Percentiles rank a stretch among this genome's conserved stretches.
Conservation (phyloP, 805 yeast species). For the Yarrowia deformans region DNA sequence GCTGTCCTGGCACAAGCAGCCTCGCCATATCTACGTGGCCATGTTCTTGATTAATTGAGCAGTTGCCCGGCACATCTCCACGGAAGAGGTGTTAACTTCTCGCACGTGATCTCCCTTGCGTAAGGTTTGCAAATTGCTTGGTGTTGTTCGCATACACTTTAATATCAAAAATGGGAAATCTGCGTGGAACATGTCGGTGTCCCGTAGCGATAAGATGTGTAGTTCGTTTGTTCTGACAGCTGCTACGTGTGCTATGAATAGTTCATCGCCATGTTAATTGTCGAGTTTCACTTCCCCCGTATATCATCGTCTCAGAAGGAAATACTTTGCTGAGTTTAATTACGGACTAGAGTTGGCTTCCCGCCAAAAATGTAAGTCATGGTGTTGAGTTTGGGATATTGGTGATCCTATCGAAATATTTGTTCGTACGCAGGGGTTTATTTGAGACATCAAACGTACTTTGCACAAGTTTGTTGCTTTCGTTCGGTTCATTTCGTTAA, state of each 20-base stretch:
- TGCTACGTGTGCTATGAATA: too few species aligned
- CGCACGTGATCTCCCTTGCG: not conserved
- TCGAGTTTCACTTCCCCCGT: too few species aligned
- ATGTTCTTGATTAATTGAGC: too few species aligned
- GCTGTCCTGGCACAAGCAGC: not conserved
- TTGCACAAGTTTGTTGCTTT: too few species aligned
- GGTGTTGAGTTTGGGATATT: not conserved
- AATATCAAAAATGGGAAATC: not conserved
- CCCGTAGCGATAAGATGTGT: too few species aligned
- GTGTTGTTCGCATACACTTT: not conserved
- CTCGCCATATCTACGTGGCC: too few species aligned
- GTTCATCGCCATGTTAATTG: too few species aligned
- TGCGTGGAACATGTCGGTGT: not conserved
- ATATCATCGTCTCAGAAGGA: too few species aligned
- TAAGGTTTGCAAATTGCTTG: conserved; percentile 1
- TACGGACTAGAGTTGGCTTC: not conserved
- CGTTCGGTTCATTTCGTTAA: too few species aligned
- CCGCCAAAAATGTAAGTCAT: not conserved
- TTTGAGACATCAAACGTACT: too few species aligned
- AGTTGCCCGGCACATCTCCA: not conserved
- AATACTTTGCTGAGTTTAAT: not conserved
- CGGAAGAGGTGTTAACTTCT: not conserved
- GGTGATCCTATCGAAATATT: not conserved
- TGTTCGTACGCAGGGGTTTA: not conserved
- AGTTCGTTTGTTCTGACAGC: too few species aligned